phyloP scores from a whole-genome alignment of 148 eudicot genomes.

The Selenicereus undatus region DNA sequence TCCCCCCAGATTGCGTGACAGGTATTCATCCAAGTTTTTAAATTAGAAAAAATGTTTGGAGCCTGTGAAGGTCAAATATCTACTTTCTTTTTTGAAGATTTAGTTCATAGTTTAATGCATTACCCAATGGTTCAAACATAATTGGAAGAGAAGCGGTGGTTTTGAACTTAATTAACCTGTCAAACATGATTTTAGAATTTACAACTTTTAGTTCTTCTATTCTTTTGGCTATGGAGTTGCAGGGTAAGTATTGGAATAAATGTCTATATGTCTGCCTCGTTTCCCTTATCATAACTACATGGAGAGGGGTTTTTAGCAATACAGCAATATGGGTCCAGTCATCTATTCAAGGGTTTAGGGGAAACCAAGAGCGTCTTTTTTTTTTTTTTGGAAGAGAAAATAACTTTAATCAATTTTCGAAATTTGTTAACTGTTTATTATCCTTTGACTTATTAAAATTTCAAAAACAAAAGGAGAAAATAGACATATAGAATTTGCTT shows the following conservation, averaged over 20 bases:
- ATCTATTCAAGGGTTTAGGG: neutral
- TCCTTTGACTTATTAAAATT: neutral
- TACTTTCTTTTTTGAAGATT: neutral
- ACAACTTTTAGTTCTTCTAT: neutral
- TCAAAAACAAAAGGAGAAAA: neutral
- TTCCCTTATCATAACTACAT: neutral
- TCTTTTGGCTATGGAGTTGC: neutral
- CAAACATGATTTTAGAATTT: neutral
- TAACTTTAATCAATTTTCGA: neutral
- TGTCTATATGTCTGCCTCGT: neutral
- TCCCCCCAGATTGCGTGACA: slow-evolving; percentile 74
- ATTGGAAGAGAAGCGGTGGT: neutral
- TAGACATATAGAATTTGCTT: neutral
- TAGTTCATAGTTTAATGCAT: neutral
- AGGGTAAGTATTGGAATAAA: neutral
- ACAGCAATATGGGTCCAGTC: neutral
- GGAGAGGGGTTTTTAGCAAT: neutral
- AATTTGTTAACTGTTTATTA: neutral
- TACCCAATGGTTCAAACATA: neutral
- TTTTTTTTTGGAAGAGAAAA: neutral
- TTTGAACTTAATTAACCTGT: neutral
- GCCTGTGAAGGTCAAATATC: neutral
- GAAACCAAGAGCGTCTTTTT: neutral
- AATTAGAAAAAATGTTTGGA: neutral
- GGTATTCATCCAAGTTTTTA: slow-evolving; percentile 37